Conservation (phyloP, 257 asterid species). For the Primulina huaijiensis region DNA sequence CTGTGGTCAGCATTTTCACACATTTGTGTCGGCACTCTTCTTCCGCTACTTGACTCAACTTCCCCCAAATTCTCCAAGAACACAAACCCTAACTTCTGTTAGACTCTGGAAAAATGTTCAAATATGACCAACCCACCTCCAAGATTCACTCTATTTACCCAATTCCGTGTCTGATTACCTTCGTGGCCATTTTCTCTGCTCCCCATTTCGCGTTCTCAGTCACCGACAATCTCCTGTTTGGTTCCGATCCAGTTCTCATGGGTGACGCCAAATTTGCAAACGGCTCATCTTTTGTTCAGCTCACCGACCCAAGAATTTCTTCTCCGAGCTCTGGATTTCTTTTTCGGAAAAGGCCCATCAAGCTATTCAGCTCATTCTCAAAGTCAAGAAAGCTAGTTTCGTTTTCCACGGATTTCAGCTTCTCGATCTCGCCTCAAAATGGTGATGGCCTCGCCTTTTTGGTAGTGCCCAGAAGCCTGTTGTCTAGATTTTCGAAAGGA, state of each 20-base stretch:
- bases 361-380: constrained; percentile 31
- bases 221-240: constrained; percentile 43
- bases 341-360: constrained; percentile 52
- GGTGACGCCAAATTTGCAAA: constrained; percentile 56
- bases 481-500: constrained; percentile 31
- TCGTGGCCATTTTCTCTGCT: constrained; percentile 28
- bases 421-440: constrained; percentile 55
- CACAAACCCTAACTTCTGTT: constrained; percentile 20
- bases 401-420: constrained; percentile 69
- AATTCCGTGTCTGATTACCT: constrained; percentile 24
- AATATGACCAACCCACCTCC: background rate
- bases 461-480: constrained; percentile 40
- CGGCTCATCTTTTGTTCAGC: constrained; percentile 39
- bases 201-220: constrained; percentile 40
- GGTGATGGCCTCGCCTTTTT: constrained; percentile 68
- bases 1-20: too few relatives aligned
- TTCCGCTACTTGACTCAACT: background rate
- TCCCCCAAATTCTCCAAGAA: constrained; percentile 1
- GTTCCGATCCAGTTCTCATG: constrained; percentile 41
- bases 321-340: constrained; percentile 59
- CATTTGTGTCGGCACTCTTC: too few relatives aligned
- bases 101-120: constrained; percentile 12
- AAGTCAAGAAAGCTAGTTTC: constrained; percentile 44
- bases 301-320: constrained; percentile 48
- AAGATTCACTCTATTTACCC: background rate